Percentiles rank a stretch among this genome's conserved stretches.
Evolutionary conservation across 768 basidiomycete species (phyloP).

Genomic region (Phanerochaete sordida): DNA sequence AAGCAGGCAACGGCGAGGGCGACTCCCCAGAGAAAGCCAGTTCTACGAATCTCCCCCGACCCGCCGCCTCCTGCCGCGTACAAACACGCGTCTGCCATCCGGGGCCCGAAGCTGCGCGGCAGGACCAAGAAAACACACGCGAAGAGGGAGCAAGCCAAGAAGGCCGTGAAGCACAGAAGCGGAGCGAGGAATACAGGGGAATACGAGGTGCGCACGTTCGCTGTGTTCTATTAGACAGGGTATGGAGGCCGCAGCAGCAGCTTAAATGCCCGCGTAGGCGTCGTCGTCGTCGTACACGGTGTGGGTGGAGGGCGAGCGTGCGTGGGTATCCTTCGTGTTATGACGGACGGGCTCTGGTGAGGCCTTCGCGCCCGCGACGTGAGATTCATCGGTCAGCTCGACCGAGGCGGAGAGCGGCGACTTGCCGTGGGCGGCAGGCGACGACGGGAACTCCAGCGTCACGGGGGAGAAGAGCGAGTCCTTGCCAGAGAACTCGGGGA

Average conservation of each 20-base stretch:
- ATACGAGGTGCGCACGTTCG: neutral
- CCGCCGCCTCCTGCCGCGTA: neutral
- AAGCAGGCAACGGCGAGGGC: neutral
- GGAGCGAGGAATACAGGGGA: neutral
- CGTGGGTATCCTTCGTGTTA: conserved; percentile 4
- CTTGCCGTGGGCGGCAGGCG: conserved; percentile 15
- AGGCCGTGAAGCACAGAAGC: neutral
- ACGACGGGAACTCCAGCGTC: conserved; percentile 23
- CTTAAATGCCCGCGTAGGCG: conserved; percentile 66
- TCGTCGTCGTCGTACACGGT: conserved; percentile 60
- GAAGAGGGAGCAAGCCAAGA: neutral
- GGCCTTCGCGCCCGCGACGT: conserved; percentile 9
- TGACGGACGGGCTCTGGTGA: conserved; percentile 8
- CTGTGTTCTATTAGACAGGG: neutral
- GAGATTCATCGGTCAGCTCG: conserved; percentile 14
- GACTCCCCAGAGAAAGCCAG: conserved; percentile 1
- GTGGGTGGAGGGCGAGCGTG: conserved; percentile 47
- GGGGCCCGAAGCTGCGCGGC: neutral
- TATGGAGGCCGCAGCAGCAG: neutral
- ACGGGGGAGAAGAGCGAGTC: conserved; percentile 41
- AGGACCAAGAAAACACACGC: neutral
- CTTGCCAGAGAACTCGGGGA: conserved; percentile 50
- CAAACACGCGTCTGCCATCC: neutral
- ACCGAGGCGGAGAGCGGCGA: conserved; percentile 24
- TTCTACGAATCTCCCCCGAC: neutral